phyloP scores from a whole-genome alignment of 306 rosid species.

The Dalbergia cochinchinensis region DNA sequence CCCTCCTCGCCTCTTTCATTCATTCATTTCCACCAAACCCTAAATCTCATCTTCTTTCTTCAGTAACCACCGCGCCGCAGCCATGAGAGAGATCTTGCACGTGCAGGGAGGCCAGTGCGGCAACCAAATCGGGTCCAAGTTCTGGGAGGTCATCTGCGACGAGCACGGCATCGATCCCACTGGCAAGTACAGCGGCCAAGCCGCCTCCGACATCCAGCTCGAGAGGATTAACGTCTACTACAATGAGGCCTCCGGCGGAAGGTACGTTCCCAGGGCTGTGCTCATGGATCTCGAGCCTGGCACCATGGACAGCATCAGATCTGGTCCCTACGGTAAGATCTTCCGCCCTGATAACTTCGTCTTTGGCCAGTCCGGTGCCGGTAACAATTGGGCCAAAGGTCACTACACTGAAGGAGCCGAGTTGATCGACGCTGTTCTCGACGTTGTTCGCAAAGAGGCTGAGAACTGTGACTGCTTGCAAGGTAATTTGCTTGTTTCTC shows the following conservation, averaged over 20 bases:
- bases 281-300: conserved; percentile 98
- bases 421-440: conserved; percentile 87
- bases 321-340: conserved; percentile 90
- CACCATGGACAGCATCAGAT: conserved; percentile 96
- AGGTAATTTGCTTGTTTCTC: conserved; percentile 51
- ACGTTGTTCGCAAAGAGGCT: conserved; percentile 93
- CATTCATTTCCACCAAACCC: conserved; percentile 33
- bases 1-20: too few relatives aligned
- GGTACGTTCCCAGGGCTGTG: conserved; percentile 92
- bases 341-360: conserved; percentile 94
- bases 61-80: not conserved
- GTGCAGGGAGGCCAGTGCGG: conserved; percentile 97
- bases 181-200: conserved; percentile 69
- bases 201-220: conserved; percentile 66
- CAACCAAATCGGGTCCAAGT: conserved; percentile 95
- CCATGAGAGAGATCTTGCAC: conserved; percentile 92
- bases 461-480: conserved; percentile 94
- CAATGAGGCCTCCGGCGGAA: conserved; percentile 92
- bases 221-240: conserved; percentile 91
- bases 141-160: conserved; percentile 94
- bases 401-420: conserved; percentile 97
- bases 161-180: conserved; percentile 91
- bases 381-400: conserved; percentile 95
- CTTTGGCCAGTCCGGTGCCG: conserved; percentile 94
- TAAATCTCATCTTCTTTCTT: not conserved